Conservation (phyloP, 148 eudicot genomes). For the Rhododendron molle region DNA sequence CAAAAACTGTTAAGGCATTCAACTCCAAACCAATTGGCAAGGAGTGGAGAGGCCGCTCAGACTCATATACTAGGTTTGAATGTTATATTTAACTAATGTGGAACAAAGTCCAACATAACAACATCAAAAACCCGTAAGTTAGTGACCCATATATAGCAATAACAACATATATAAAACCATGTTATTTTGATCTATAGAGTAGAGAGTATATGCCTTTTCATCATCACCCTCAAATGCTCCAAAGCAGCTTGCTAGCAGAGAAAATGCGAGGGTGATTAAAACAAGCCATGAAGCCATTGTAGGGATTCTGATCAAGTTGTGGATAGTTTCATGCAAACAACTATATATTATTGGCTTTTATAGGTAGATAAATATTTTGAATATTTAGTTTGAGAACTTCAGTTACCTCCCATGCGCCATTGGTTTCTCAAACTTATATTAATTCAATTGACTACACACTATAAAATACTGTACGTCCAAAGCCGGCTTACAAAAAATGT, state of each 20-base stretch:
- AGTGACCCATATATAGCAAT: background rate
- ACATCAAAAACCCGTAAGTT: background rate
- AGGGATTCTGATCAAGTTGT: background rate
- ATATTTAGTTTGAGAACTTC: no score
- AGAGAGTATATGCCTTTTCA: conserved; percentile 13
- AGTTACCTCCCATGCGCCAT: background rate
- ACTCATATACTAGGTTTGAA: no score
- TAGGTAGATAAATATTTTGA: background rate
- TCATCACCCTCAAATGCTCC: background rate
- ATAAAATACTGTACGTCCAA: background rate
- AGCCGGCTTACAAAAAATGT: background rate
- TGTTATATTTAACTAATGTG: no score
- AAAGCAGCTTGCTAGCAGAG: background rate
- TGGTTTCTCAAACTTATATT: background rate
- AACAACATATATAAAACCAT: background rate
- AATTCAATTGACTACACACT: background rate
- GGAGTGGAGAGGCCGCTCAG: no score
- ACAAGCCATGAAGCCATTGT: conserved; percentile 11
- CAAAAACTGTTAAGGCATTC: no score
- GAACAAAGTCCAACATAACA: background rate
- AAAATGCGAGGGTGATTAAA: background rate
- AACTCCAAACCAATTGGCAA: no score
- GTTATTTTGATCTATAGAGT: background rate
- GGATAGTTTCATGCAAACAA: background rate
- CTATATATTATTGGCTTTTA: background rate